Evolutionary conservation across 2,329 filamentous ascomycete genomes (phyloP).

Genomic region (Truncatella angustata): DNA sequence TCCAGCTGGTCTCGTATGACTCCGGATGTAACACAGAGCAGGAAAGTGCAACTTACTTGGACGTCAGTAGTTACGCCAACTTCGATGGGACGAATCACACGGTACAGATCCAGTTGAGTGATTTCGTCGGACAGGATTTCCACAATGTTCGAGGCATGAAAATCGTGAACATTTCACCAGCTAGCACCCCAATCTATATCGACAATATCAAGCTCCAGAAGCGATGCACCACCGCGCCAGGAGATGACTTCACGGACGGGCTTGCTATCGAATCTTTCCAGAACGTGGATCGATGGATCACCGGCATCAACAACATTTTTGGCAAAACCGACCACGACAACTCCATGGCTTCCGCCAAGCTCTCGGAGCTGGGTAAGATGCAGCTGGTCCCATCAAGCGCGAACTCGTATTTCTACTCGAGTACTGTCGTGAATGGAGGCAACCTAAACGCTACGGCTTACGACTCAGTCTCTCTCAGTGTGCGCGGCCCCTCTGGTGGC

Average conservation of each 20-base stretch:
- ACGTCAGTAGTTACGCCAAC: not conserved
- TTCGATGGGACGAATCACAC: not conserved
- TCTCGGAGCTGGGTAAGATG: not conserved
- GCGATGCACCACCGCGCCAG: not conserved
- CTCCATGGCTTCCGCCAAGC: not conserved
- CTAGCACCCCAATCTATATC: not conserved
- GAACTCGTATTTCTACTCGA: not conserved
- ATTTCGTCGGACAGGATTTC: not conserved
- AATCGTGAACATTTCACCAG: not conserved
- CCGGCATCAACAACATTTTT: conserved; percentile 2
- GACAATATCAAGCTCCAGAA: conserved; percentile 1
- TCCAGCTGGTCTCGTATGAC: conserved; percentile 1
- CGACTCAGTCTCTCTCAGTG: not conserved
- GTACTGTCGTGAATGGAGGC: not conserved
- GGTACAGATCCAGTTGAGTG: not conserved
- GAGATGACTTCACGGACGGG: not conserved
- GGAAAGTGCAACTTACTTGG: not conserved
- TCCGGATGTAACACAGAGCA: not conserved
- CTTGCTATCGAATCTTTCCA: not conserved
- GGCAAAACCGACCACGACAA: not conserved
- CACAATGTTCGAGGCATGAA: not conserved
- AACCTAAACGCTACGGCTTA: not conserved
- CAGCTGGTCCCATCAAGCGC: not conserved
- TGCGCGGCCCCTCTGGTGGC: not conserved
- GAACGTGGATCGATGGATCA: not conserved